phyloP scores from a whole-genome alignment of 805 yeast genomes.

The Kodamaea fukazawae region DNA sequence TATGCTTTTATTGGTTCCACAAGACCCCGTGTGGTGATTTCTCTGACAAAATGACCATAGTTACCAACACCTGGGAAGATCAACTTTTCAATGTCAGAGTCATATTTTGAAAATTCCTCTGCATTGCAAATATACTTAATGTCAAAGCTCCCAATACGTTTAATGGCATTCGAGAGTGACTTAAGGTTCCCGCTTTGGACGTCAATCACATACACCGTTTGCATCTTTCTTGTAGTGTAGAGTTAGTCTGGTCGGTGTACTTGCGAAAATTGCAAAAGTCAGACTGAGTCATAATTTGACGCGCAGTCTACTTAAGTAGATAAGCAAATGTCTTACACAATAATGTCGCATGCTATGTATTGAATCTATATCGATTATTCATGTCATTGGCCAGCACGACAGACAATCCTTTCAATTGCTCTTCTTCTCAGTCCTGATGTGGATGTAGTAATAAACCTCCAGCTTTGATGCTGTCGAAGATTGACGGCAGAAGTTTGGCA shows the following conservation, averaged over 20 bases:
- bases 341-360: background rate
- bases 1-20: constrained; percentile 64
- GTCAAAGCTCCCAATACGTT: constrained; percentile 63
- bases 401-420: background rate
- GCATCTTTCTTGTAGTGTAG: background rate
- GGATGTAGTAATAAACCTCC: constrained; percentile 22
- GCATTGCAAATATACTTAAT: constrained; percentile 60
- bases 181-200: constrained; percentile 93
- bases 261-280: background rate
- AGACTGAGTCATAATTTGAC: background rate
- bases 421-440: constrained; percentile 26
- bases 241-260: no score
- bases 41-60: constrained; percentile 87
- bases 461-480: constrained; percentile 13
- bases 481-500: constrained; percentile 25
- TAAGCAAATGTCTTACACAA: constrained; percentile 3
- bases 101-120: constrained; percentile 45
- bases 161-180: constrained; percentile 84
- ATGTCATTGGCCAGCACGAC: background rate
- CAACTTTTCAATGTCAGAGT: constrained; percentile 50
- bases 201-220: constrained; percentile 69
- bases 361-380: constrained; percentile 1
- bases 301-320: background rate
- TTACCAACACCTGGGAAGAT: constrained; percentile 97
- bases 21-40: constrained; percentile 59